Evolutionary conservation across 306 rosid genomes (phyloP), one percentile per base, ranked within the genome.

Genomic region (Prosopis cineraria): DNA sequence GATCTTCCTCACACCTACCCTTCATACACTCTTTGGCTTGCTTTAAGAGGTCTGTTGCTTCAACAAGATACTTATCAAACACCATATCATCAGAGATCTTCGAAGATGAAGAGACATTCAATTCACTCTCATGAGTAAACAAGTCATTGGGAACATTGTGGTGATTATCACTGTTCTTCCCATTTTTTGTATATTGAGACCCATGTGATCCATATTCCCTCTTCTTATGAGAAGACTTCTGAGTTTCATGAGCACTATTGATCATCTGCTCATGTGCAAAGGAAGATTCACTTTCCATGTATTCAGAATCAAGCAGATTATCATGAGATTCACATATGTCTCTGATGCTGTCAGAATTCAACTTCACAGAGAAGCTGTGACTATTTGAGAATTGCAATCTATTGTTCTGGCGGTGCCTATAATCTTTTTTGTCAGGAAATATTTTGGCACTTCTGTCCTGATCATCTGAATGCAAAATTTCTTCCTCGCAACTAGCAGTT

Each of bases 21-120:
- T 86, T 87, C 74, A 95, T 65, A 68, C 83, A 88, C 62, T 84
- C 93, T 81, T 88, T 95, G 41, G 98, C 93, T 85, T 89, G 88
- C 60, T 86, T 88, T 34, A 89, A 81, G 76, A 95, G 93, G 70
- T 80, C 87, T 11, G 86, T 88, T 45, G 98, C 97, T 85, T 92
- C 97, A 58, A 81, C 85, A 52, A 92, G 88, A 86, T 85, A 88
- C 80, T 85, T 85, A 74, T 88, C 96, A 80, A 94, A 92, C 79
- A 88, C 29, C 24, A 84, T 69, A 84, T 94, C 98, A 73, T 94
- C 93, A 16, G 91, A 87, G 75, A 84, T 58, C 69, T 74, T 83
- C 16, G 94, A 43, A 76, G 96, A 86, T 44, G 90, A 80, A 81
- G 87, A 34, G 39, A 87, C 44, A 74, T 82, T 75, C 58, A 74